These are phyloP conservation scores for Aspergillus ochraceoroseus DNA, from an alignment of 2,329 filamentous ascomycete genomes.

Conservation along the genomic window DNA sequence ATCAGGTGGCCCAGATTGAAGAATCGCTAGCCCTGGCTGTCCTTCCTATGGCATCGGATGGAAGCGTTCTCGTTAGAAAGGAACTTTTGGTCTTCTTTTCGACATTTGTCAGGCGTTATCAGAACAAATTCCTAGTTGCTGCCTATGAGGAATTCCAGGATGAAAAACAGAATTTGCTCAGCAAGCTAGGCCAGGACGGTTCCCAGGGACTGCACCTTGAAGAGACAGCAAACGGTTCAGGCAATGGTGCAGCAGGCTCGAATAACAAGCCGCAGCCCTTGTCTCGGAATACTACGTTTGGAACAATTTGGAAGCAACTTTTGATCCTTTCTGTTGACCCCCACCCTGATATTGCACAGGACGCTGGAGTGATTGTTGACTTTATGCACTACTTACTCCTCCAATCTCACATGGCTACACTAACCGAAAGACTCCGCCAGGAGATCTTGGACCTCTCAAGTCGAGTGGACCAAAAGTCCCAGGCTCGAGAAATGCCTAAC, in stretches of 20 bases:
- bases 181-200: slow-evolving; percentile 44
- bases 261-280: slow-evolving; percentile 30
- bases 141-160: slow-evolving; percentile 87
- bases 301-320: slow-evolving; percentile 89
- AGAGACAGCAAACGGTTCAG: slow-evolving; percentile 20
- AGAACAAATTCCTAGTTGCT: slow-evolving; percentile 85
- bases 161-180: slow-evolving; percentile 65
- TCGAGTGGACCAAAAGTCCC: slow-evolving; percentile 40
- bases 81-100: slow-evolving; percentile 93
- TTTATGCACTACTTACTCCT: slow-evolving; percentile 74
- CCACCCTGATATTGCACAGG: slow-evolving; percentile 83
- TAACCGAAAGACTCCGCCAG: slow-evolving; percentile 67
- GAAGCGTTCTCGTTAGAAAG: slow-evolving; percentile 87
- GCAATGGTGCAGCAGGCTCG: slow-evolving; percentile 20
- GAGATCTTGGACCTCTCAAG: slow-evolving; percentile 49
- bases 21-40: slow-evolving; percentile 85
- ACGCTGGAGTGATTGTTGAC: slow-evolving; percentile 80
- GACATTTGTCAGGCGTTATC: slow-evolving; percentile 81
- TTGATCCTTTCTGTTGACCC: slow-evolving; percentile 89
- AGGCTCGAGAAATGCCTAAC: slow-evolving; percentile 31
- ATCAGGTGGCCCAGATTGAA: slow-evolving; percentile 85
- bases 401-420: slow-evolving; percentile 66
- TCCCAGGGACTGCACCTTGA: slow-evolving; percentile 22
- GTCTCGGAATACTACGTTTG: slow-evolving; percentile 84
- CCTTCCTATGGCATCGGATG: slow-evolving; percentile 87